Conservation (phyloP, 805 yeast species). For the Naumovozyma dairenensis region DNA sequence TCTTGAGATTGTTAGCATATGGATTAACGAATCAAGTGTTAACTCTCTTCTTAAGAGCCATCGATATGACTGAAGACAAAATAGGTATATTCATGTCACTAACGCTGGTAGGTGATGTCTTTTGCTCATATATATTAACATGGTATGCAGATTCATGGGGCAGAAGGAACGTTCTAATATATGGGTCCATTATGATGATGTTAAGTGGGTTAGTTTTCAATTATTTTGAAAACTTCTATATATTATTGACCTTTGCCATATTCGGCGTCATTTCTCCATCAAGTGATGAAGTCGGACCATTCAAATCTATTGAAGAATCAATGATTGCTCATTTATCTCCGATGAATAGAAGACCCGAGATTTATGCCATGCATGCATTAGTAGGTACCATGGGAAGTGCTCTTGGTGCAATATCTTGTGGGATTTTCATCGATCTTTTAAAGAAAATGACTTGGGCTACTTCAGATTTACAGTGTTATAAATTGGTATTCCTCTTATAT, state of each 20-base stretch:
- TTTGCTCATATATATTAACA: conserved; percentile 58
- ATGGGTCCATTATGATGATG: conserved; percentile 61
- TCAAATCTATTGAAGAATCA: conserved; percentile 77
- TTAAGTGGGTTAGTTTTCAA: conserved; percentile 58
- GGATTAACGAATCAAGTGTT: conserved; percentile 75
- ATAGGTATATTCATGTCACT: conserved; percentile 78
- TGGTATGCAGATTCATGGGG: conserved; percentile 72
- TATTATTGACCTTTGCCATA: conserved; percentile 61
- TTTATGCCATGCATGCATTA: conserved; percentile 66
- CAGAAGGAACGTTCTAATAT: conserved; percentile 49
- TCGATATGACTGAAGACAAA: conserved; percentile 43
- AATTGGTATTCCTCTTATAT: conserved; percentile 48
- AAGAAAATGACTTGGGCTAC: conserved; percentile 28
- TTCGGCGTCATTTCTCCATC: conserved; percentile 82
- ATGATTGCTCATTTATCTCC: conserved; percentile 72
- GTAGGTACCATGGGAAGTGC: conserved; percentile 67
- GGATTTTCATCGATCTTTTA: conserved; percentile 44
- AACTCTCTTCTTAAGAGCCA: conserved; percentile 50
- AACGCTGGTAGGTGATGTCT: conserved; percentile 71
- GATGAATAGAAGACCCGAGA: conserved; percentile 51
- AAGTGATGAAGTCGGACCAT: conserved; percentile 88
- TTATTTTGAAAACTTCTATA: conserved; percentile 39
- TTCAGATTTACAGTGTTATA: conserved; percentile 37
- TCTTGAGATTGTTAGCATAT: conserved; percentile 61
- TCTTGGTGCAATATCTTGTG: conserved; percentile 56